Evolutionary conservation across 495 filamentous ascomycete genomes (phyloP).

Genomic region (Trichoderma erinaceum): DNA sequence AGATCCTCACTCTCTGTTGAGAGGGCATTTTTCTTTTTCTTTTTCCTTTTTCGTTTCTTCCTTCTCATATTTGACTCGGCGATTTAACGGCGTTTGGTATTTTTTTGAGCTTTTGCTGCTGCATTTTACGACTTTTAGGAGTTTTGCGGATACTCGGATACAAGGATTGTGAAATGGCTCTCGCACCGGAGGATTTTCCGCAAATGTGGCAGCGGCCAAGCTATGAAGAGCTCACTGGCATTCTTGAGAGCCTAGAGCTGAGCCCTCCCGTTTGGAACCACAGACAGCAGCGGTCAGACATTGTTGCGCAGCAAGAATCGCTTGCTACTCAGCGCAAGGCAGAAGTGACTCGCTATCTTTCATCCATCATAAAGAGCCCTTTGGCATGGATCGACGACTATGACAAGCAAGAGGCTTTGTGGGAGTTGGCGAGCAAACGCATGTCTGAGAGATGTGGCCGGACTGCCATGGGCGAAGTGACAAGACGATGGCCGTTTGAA

Average conservation of each 20-base stretch:
- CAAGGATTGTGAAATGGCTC: background rate
- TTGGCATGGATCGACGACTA: conserved; percentile 72
- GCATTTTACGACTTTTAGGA: background rate
- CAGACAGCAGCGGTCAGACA: conserved; percentile 24
- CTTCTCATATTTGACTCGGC: background rate
- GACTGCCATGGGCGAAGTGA: conserved; percentile 72
- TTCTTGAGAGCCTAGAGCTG: conserved; percentile 33
- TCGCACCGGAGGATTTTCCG: conserved; percentile 28
- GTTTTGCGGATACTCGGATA: background rate
- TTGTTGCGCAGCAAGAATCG: conserved; percentile 28
- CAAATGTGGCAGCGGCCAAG: conserved; percentile 43
- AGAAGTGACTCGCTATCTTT: conserved; percentile 57
- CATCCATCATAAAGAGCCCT: conserved; percentile 65
- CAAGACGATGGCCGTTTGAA: conserved; percentile 63
- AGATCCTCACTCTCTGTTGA: conserved; percentile 1
- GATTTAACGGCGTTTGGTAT: no score
- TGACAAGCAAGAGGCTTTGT: conserved; percentile 63
- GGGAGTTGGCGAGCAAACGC: conserved; percentile 70
- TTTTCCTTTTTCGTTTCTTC: background rate
- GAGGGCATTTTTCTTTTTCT: background rate
- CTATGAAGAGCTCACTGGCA: conserved; percentile 30
- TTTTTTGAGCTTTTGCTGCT: no score
- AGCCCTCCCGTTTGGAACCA: conserved; percentile 39
- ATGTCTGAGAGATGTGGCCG: conserved; percentile 81
- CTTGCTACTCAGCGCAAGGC: conserved; percentile 25